Percentiles rank a stretch among this genome's conserved stretches.
Conservation (phyloP, 2,329 filamentous ascomycete genomes). For the Xylariomycetidae sp. region DNA sequence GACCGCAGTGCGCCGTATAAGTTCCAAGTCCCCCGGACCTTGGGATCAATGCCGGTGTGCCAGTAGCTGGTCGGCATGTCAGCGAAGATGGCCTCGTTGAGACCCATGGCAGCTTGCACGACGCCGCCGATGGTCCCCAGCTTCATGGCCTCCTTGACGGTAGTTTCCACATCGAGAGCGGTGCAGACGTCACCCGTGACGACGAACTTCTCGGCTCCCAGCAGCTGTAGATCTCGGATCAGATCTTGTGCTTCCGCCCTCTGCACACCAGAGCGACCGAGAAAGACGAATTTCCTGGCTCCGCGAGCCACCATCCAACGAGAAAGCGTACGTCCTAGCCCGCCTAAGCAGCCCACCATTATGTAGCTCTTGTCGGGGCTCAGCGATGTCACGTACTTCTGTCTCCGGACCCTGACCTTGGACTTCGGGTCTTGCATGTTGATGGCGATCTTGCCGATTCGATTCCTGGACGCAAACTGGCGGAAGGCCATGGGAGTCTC, state of each 20-base stretch:
- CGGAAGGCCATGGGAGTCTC: constrained; percentile 5
- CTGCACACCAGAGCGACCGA: constrained; percentile 21
- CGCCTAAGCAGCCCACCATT: constrained; percentile 17
- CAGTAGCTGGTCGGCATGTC: constrained; percentile 8
- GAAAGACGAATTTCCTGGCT: constrained; percentile 24
- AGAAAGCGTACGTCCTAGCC: constrained; percentile 16
- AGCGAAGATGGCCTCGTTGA: constrained; percentile 18
- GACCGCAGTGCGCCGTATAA: constrained; percentile 3
- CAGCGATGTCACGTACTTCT: neutral
- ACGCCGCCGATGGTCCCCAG: constrained; percentile 22
- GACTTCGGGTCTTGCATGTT: constrained; percentile 2
- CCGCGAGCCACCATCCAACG: constrained; percentile 22
- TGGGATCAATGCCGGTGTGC: constrained; percentile 15
- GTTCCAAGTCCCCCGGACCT: constrained; percentile 12
- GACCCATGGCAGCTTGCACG: constrained; percentile 30
- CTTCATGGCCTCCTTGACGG: neutral
- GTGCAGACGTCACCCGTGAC: constrained; percentile 10
- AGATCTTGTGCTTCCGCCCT: constrained; percentile 13
- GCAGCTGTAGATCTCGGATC: constrained; percentile 7
- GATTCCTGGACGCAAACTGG: constrained; percentile 1
- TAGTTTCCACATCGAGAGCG: constrained; percentile 1
- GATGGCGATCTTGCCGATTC: constrained; percentile 7
- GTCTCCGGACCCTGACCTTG: neutral
- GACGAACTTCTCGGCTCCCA: constrained; percentile 3
- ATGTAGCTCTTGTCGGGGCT: constrained; percentile 3